Evolutionary conservation across 2,329 filamentous ascomycete species (phyloP), one percentile per base, ranked within the genome.

Genomic region (Diaporthe destruens): DNA sequence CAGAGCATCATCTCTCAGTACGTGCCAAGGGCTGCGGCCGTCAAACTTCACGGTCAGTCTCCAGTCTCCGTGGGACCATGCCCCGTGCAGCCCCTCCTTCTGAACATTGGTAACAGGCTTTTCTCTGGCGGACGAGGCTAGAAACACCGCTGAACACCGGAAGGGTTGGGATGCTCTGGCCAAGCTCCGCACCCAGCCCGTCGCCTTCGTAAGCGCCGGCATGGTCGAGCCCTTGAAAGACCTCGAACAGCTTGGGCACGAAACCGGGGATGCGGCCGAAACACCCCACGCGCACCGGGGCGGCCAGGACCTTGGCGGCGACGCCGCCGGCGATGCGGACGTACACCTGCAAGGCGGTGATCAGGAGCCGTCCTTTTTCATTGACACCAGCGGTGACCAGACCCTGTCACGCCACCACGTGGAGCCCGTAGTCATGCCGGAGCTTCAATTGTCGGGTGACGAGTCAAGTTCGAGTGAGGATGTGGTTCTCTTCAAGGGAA

Each of bases 381-480:
- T 84, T 39, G 85, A 85, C 63, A 76, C 83, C 1, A 76, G 75
- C 36, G 80, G 82, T 18, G 77, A 83, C 42, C 78, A 77, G 32
- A 69, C 71, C n/a, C 63, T 77, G 44, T 66, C 68, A n/a, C 70
- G 55, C 23, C 36, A 69, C 72, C 9, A 56, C 54, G 23, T 12
- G 51, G 42, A 57, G 63, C 14, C 61, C 71, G 18, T 75, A 70
- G 0, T 69, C 75, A 74, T 78, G 11, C 74, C 75, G 20, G 71
- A 67, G 53, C 75, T 59, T 42, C 75, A 70, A 16, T 73, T 76
- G 2, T 76, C 80, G 8, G 75, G 76, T 44, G 74, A 75, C 5
- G 76, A 74, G 6, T 78, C 76, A 23, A 86, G 90, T 75, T 93
- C 92, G 0, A 93, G 91, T 77, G 93, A 93, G 61, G 94, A 98